Evolutionary conservation across 1,139 yeast species (phyloP).

Genomic region (Protomyces macrosporus): DNA sequence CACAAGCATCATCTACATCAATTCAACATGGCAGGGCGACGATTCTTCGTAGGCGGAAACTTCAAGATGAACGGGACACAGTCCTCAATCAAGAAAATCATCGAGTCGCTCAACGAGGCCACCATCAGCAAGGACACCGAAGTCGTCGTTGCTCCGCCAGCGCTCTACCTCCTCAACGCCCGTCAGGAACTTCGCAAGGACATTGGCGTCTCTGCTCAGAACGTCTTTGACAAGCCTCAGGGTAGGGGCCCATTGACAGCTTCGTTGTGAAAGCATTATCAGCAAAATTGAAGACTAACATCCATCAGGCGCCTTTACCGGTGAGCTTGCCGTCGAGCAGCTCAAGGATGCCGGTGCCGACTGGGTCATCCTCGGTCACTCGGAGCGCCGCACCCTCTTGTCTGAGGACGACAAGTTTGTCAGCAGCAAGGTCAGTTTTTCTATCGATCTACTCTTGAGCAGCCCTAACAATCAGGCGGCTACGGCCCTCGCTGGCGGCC

Average conservation of each 20-base stretch:
- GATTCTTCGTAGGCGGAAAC: slow-evolving; percentile 67
- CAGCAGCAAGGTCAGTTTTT: slow-evolving; percentile 92
- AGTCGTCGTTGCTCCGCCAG: slow-evolving; percentile 95
- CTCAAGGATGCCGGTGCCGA: slow-evolving; percentile 85
- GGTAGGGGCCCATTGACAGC: background rate
- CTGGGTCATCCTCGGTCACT: slow-evolving; percentile 97
- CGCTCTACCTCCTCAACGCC: slow-evolving; percentile 80
- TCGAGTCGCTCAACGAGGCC: slow-evolving; percentile 74
- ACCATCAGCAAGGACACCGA: slow-evolving; percentile 68
- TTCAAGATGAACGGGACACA: slow-evolving; percentile 97
- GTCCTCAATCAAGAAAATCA: slow-evolving; percentile 74
- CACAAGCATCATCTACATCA: background rate
- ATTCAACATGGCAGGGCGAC: slow-evolving; percentile 58
- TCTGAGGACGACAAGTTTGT: slow-evolving; percentile 85
- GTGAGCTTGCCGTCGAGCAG: slow-evolving; percentile 83
- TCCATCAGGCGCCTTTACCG: slow-evolving; percentile 89
- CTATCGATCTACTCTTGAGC: slow-evolving; percentile 60
- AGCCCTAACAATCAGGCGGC: slow-evolving; percentile 66
- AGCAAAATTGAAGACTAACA: background rate
- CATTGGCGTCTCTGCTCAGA: slow-evolving; percentile 83
- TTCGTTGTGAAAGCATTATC: background rate
- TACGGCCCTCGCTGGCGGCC: slow-evolving; percentile 16
- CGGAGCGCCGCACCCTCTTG: slow-evolving; percentile 94
- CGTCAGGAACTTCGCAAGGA: slow-evolving; percentile 64
- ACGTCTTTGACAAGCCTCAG: slow-evolving; percentile 67